Base-by-base conservation (phyloP, 345 rosid genomes). In the Bretschneidera sinensis region DNA sequence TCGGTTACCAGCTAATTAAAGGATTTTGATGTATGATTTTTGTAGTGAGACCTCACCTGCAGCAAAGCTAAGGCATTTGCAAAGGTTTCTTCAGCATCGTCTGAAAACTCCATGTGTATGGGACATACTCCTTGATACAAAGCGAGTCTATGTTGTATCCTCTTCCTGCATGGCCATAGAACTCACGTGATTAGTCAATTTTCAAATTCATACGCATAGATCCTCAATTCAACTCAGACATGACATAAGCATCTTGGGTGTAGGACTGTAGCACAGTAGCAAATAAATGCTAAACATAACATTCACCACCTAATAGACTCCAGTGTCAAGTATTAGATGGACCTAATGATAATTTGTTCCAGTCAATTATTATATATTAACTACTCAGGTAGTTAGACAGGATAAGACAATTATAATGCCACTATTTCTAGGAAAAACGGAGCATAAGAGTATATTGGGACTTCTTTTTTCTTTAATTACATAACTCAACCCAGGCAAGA, bases 121-220 rank as follows among this genome's bases (percentile, higher is more conserved):
- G 99, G 91, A 54, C 96, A 94, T 50, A 88, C 95, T 65, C 99
- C 99, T 80, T 90, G 96, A 74, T 94, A 94, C 59, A 88, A 74
- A 54, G 99, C 96, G 69, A 94, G 65, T 63, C 97, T 81, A 73
- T 90, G 97, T 24, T 85, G 89, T 74, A 88, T 82, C 77, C 73
- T 83, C 80, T 88, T 86, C 77, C 97, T 94, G 77, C 75, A 82
- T 10, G 54, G 35, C 58, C 62, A 70, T 57, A 43, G 35, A 79
- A 51, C 14, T 55, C 21, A 56, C 63, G 25, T 54, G 28, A 45
- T 24, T 25, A 50, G 63, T 33, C 61, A 54, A 61, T 55, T 39
- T 8, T 28, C 45, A 39, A 18, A 5, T 47, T 39, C 51, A 75
- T 24, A 55, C 43, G 24, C 31, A 45, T 43, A 11, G 5, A 35